Evolutionary conservation across 169 alveolate species (phyloP), one percentile per base, ranked within the genome.

Genomic region (Plasmodium gallinaceum): DNA sequence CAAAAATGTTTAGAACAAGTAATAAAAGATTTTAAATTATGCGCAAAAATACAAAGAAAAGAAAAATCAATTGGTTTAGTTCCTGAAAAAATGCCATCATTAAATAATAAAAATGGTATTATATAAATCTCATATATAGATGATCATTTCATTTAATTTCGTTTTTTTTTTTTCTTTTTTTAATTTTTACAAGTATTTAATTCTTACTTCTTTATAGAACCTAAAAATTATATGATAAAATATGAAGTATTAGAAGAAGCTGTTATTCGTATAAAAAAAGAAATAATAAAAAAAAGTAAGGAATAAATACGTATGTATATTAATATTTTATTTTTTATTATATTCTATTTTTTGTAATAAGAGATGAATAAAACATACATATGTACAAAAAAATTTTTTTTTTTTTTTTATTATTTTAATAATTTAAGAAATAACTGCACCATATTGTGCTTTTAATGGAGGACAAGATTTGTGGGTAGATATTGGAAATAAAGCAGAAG

Each of bases 391-490:
- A 32, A 32, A 32, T 4, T 32, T 32, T 32, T 32, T 32, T 32
- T 32, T 32, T 32, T 32, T 32, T 32, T 24, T 45, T 8, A 57
- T 32, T 32, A 32, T 32, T 32, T 32, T 32, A 1, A 32, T 32
- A 32, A 32, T 32, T 20, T 37, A 42, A 74, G 88, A 74, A 74
- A 74, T 74, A 74, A 43, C 57, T 9, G 88, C 86, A 8, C 95
- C 95, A 32, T 92, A 85, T 62, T 88, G 95, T 57, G 95, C 92
- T 16, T 92, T 92, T 66, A 92, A 72, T 16, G 95, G 95, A 20
- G 95, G 95, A 24, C 85, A 87, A 26, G 95, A 92, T 65, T 70
- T 88, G 42, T 92, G 95, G 95, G 92, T 88, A 7, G 95, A 92
- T 62, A 62, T 80, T 37, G 95, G 95, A 7, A 92, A 92, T 60